Conservation (phyloP, 169 alveolate genomes). For the Eimeria praecox region DNA sequence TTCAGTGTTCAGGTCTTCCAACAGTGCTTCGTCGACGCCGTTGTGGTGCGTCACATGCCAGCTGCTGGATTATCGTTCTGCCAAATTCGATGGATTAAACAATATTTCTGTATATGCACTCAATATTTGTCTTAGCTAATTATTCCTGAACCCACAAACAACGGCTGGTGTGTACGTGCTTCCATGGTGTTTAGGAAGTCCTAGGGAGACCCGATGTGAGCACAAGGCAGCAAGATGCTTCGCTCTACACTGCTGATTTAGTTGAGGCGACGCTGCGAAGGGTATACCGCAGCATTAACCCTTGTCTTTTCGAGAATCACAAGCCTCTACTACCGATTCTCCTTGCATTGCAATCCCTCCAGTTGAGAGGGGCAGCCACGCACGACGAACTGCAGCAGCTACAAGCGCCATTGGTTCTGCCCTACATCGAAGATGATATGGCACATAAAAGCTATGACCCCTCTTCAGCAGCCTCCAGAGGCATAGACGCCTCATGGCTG, state of each 20-base stretch:
- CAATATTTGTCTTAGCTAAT: background rate
- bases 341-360: constrained; percentile 90
- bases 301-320: constrained; percentile 93
- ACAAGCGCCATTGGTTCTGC: constrained; percentile 48
- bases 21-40: constrained; percentile 91
- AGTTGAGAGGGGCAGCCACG: constrained; percentile 83
- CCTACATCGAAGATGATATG: background rate
- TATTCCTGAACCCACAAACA: background rate
- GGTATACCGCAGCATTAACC: constrained; percentile 90
- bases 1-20: constrained; percentile 93
- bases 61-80: background rate
- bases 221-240: constrained; percentile 37
- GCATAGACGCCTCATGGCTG: constrained; percentile 35
- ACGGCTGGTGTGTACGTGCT: background rate
- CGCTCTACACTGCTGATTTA: constrained; percentile 28
- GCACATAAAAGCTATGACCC: background rate
- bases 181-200: constrained; percentile 18
- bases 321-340: constrained; percentile 92
- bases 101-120: background rate
- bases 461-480: constrained; percentile 23
- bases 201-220: constrained; percentile 43
- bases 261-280: constrained; percentile 40
- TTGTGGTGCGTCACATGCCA: constrained; percentile 81
- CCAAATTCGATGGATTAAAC: too few species aligned
- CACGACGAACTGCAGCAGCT: constrained; percentile 63